Conservation (phyloP, 75 land plant genomes). For the Sequoia sempervirens region DNA sequence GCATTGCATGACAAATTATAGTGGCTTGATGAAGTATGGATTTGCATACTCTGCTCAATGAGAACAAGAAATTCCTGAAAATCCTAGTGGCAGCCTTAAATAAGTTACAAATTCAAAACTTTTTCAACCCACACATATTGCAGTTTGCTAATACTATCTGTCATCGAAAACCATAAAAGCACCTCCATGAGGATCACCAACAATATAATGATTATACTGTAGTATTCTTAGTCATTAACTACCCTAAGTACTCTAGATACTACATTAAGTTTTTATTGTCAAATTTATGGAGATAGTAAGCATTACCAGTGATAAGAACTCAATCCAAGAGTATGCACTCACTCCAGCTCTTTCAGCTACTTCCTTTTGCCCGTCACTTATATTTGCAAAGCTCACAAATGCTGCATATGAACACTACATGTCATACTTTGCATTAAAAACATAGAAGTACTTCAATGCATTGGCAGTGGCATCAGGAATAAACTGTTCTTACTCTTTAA, state of each 20-base stretch:
- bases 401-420: conserved; percentile 31
- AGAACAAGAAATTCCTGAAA: neutral
- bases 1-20: neutral
- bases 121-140: neutral
- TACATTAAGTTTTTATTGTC: neutral
- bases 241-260: neutral
- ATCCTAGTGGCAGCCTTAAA: neutral
- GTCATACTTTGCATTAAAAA: neutral
- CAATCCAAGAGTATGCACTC: conserved; percentile 63
- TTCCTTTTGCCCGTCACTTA: conserved; percentile 45
- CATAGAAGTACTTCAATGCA: neutral
- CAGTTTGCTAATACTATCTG: neutral
- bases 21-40: neutral
- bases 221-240: neutral
- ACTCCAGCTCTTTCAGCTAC: conserved; percentile 61
- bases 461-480: neutral
- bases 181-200: neutral
- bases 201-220: neutral
- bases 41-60: neutral
- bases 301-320: conserved; percentile 46
- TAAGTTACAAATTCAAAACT: neutral
- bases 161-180: neutral
- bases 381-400: conserved; percentile 72
- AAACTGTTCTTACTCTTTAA: conserved; percentile 46
- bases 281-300: neutral